A percentile compares a stretch with the other conserved stretches of the same genome.
phyloP scores from a whole-genome alignment of 2,329 filamentous ascomycete species.

The Zymoseptoria crescenta region DNA sequence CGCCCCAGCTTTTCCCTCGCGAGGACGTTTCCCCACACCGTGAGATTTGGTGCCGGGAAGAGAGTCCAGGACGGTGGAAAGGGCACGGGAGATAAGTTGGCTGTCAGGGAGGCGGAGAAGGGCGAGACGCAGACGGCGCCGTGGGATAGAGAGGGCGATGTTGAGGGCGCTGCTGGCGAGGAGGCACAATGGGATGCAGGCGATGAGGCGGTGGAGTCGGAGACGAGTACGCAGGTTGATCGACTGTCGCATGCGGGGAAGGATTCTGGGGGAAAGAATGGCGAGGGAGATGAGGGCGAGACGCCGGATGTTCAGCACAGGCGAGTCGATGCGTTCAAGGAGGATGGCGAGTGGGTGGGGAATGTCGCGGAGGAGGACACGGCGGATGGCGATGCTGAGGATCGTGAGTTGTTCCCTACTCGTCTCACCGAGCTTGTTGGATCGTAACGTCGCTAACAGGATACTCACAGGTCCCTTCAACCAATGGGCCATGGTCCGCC shows the following conservation, averaged over 20 bases:
- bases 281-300: background rate
- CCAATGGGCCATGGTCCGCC: constrained; percentile 49
- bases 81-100: too few relatives aligned
- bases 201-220: constrained; percentile 6
- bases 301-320: background rate
- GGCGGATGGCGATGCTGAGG: constrained; percentile 2
- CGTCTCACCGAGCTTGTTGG: background rate
- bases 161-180: background rate
- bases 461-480: constrained; percentile 16
- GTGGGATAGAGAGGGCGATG: constrained; percentile 8
- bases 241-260: background rate
- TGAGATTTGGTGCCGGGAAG: constrained; percentile 11
- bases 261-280: background rate
- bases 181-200: background rate
- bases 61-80: background rate
- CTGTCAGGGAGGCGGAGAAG: constrained; percentile 14
- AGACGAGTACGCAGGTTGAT: background rate
- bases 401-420: background rate
- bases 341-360: constrained; percentile 4
- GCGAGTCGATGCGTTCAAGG: constrained; percentile 3
- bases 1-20: constrained; percentile 20
- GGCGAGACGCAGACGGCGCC: constrained; percentile 20
- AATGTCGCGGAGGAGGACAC: constrained; percentile 8
- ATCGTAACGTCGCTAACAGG: background rate
- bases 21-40: constrained; percentile 21